Conservation (phyloP, 176 grass and related monocot species). For the Saccharum spontaneum region DNA sequence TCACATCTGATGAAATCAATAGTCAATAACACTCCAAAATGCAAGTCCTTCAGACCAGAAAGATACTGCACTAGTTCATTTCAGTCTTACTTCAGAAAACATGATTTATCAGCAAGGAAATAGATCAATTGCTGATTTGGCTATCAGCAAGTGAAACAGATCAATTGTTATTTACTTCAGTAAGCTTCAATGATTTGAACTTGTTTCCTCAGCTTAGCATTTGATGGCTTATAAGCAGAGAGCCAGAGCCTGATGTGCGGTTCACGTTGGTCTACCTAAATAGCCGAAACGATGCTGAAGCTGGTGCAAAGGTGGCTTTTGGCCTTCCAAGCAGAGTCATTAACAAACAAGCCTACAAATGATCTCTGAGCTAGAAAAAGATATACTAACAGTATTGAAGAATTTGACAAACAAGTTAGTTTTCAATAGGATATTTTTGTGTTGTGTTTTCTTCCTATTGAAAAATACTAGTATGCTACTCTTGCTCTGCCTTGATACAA, state of each 20-base stretch:
- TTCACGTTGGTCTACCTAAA: not conserved
- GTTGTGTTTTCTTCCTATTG: slow-evolving; percentile 2
- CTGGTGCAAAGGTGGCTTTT: not conserved
- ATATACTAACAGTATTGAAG: not conserved
- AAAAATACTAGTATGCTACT: slow-evolving; percentile 3
- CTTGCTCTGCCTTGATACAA: slow-evolving; percentile 16
- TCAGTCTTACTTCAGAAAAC: not conserved
- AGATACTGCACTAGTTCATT: not conserved
- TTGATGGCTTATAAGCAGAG: not conserved
- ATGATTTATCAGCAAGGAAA: not conserved
- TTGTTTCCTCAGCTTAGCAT: not conserved
- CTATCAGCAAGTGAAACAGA: not conserved
- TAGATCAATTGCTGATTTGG: not conserved
- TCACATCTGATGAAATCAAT: not conserved
- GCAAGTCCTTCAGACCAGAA: slow-evolving; percentile 9
- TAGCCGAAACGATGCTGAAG: not conserved
- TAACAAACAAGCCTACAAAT: not conserved
- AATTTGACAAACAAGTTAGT: slow-evolving; percentile 17
- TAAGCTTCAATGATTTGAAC: slow-evolving; percentile 5
- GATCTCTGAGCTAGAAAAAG: not conserved
- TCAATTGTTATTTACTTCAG: not conserved
- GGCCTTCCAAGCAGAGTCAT: not conserved
- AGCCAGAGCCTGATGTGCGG: not conserved
- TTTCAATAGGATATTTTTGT: not conserved
- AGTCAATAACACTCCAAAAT: not conserved